A percentile compares a stretch with the other conserved stretches of the same genome.
phyloP scores from a whole-genome alignment of 306 rosid species.

The Parietaria judaica region DNA sequence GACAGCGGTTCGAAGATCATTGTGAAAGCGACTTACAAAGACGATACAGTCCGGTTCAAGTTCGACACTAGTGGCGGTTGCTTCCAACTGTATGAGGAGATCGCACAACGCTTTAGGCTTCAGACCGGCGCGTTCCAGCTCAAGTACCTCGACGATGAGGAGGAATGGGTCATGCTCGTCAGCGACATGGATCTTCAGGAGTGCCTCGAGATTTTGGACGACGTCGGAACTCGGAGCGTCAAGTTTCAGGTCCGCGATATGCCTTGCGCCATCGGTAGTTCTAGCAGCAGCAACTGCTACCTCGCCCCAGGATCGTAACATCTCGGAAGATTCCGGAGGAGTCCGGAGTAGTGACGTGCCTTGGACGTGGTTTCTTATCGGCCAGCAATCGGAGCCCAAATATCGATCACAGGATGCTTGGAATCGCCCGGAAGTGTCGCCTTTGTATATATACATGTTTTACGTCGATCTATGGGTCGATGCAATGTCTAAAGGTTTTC shows the following conservation, averaged over 20 bases:
- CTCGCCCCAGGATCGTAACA: constrained; percentile 32
- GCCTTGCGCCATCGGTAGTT: constrained; percentile 39
- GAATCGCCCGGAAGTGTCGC: no score
- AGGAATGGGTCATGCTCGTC: constrained; percentile 84
- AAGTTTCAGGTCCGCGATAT: constrained; percentile 67
- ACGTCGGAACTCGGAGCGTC: constrained; percentile 37
- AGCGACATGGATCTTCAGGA: constrained; percentile 62
- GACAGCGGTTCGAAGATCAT: constrained; percentile 39
- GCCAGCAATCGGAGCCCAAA: no score
- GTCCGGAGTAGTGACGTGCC: no score
- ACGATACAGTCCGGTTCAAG: constrained; percentile 70
- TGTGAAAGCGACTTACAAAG: constrained; percentile 67
- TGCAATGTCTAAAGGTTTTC: no score
- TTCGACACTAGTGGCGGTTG: constrained; percentile 51
- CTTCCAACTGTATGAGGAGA: constrained; percentile 59
- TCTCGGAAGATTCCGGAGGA: neutral
- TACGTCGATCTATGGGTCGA: no score
- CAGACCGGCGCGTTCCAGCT: constrained; percentile 63
- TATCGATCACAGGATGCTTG: no score
- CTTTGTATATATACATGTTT: no score
- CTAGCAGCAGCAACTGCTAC: constrained; percentile 50
- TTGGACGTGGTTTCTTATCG: no score
- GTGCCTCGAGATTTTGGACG: constrained; percentile 64
- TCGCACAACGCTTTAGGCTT: constrained; percentile 59
- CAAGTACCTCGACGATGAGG: constrained; percentile 73